Evolutionary conservation across 2,329 filamentous ascomycete genomes (phyloP).

Genomic region (Paracoccidioides lutzii): DNA sequence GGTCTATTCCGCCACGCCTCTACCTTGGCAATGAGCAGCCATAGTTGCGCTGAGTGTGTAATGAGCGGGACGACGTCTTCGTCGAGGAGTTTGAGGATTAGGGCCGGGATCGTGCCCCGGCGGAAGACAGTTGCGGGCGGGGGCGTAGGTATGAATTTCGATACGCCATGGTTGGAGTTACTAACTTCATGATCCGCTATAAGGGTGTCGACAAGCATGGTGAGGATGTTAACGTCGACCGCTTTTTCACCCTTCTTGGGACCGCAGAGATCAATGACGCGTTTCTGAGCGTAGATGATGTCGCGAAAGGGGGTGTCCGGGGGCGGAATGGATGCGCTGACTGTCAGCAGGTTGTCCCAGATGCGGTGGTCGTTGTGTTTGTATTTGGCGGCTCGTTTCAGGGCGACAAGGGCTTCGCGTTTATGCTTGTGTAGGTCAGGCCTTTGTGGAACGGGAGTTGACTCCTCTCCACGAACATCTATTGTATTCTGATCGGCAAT

Average conservation of each 20-base stretch:
- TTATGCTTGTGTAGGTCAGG: constrained; percentile 49
- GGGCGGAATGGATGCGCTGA: constrained; percentile 64
- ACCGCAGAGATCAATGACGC: constrained; percentile 62
- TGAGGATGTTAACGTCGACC: constrained; percentile 61
- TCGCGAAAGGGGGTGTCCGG: constrained; percentile 54
- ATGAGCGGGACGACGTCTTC: constrained; percentile 67
- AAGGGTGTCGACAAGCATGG: constrained; percentile 58
- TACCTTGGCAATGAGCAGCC: constrained; percentile 59
- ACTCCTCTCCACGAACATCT: constrained; percentile 14
- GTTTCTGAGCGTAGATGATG: constrained; percentile 59
- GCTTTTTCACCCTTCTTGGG: constrained; percentile 57
- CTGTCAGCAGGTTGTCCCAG: constrained; percentile 90
- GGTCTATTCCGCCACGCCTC: constrained; percentile 62
- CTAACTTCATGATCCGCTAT: constrained; percentile 38
- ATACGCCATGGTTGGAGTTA: constrained; percentile 18
- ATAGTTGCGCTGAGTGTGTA: constrained; percentile 63
- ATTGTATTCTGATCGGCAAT: not conserved
- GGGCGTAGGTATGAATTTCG: not conserved
- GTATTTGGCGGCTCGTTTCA: constrained; percentile 73
- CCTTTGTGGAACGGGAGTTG: constrained; percentile 9
- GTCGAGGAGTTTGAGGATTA: constrained; percentile 60
- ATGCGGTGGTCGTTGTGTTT: constrained; percentile 83
- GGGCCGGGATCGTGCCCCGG: constrained; percentile 40
- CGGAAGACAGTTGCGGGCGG: constrained; percentile 27
- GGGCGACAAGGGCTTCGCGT: constrained; percentile 64